A percentile compares a stretch with the other conserved stretches of the same genome.
These are phyloP conservation scores for Mimosa pudica DNA, from an alignment of 306 rosid genomes.

Conservation along the genomic window DNA sequence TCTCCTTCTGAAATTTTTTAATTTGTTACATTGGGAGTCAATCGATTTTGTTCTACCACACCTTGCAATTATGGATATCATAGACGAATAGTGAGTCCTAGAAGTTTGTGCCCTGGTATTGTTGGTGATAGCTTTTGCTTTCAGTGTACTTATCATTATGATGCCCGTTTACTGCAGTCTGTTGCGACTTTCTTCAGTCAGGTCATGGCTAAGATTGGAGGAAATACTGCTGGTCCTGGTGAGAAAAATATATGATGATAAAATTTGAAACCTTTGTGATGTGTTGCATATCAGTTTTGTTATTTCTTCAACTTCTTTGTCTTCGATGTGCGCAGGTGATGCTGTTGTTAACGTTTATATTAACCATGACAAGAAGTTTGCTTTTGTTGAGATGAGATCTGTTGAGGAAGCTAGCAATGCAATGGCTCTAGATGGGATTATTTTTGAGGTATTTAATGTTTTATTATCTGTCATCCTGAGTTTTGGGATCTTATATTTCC, in stretches of 20 bases:
- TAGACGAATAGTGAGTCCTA: neutral
- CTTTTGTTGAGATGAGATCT: slow-evolving; percentile 99
- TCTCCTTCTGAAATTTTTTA: neutral
- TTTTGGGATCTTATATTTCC: neutral
- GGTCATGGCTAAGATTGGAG: slow-evolving; percentile 96
- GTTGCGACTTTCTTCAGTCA: slow-evolving; percentile 98
- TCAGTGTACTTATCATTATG: neutral
- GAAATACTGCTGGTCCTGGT: slow-evolving; percentile 99
- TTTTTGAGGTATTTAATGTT: slow-evolving; percentile 69
- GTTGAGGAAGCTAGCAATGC: slow-evolving; percentile 99
- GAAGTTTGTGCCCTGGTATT: neutral
- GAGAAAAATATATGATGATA: slow-evolving; percentile 8
- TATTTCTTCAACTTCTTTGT: neutral
- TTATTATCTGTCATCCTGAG: neutral
- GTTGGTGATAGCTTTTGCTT: slow-evolving; percentile 6
- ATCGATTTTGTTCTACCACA: neutral
- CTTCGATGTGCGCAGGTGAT: slow-evolving; percentile 64
- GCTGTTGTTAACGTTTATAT: slow-evolving; percentile 98
- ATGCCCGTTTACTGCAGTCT: slow-evolving; percentile 63
- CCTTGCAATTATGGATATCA: neutral
- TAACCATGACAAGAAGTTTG: slow-evolving; percentile 98
- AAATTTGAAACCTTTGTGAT: neutral
- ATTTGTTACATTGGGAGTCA: neutral
- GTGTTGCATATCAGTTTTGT: neutral
- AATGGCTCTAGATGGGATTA: slow-evolving; percentile 98